phyloP scores from a whole-genome alignment of 345 rosid genomes.

The Eucalyptus albens region DNA sequence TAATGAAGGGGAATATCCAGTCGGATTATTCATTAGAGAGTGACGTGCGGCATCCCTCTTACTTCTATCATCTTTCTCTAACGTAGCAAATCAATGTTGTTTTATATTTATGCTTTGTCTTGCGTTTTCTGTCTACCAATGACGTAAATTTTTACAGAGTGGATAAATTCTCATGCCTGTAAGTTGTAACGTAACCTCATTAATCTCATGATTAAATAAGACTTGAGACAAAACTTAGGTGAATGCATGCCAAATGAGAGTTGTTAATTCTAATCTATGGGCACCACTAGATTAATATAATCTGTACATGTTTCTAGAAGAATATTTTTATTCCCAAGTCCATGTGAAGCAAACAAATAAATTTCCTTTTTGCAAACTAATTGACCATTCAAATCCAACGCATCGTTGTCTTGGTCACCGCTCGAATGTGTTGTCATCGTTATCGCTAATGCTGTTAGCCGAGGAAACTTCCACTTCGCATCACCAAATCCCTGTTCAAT shows the following conservation, averaged over 20 bases:
- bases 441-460: background rate
- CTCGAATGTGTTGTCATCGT: background rate
- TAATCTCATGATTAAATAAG: background rate
- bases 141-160: background rate
- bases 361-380: background rate
- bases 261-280: background rate
- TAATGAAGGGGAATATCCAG: background rate
- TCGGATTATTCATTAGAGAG: background rate
- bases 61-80: background rate
- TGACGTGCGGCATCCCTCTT: background rate
- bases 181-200: background rate
- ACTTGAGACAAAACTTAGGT: fast-evolving
- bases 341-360: background rate
- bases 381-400: background rate
- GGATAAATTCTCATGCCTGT: background rate
- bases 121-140: background rate
- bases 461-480: background rate
- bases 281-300: background rate
- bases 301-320: background rate
- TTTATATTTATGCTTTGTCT: background rate
- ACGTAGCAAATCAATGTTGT: background rate
- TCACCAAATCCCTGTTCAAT: background rate
- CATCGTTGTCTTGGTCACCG: background rate
- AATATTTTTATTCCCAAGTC: background rate
- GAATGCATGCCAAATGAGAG: background rate